These are phyloP conservation scores for Coemansia sp. DNA, from an alignment of 192 early-diverging fungal species.

Conservation along the genomic window DNA sequence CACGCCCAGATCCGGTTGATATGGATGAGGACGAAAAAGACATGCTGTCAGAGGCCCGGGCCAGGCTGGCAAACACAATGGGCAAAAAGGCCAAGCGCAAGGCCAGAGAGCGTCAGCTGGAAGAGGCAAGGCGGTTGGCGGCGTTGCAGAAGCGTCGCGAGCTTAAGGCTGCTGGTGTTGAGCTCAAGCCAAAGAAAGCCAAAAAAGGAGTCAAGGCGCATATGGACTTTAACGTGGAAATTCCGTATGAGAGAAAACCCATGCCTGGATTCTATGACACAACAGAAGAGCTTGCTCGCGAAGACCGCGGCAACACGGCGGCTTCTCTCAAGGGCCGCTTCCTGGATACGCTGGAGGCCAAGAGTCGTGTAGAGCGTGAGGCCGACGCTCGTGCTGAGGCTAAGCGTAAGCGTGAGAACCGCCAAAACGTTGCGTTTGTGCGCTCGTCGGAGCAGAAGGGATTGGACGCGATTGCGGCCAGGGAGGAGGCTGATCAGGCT, in stretches of 20 bases:
- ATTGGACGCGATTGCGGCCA: constrained; percentile 36
- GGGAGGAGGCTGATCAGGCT: constrained; percentile 70
- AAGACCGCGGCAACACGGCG: constrained; percentile 43
- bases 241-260: constrained; percentile 89
- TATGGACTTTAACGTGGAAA: constrained; percentile 96
- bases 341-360: constrained; percentile 82
- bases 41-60: constrained; percentile 98
- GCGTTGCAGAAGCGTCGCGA: constrained; percentile 92
- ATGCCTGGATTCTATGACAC: constrained; percentile 93
- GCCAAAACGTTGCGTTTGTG: constrained; percentile 56
- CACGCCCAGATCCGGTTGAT: constrained; percentile 96
- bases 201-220: constrained; percentile 58
- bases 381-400: constrained; percentile 81
- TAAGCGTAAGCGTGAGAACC: constrained; percentile 64
- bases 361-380: constrained; percentile 79
- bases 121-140: constrained; percentile 90
- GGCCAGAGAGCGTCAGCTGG: constrained; percentile 95
- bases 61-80: constrained; percentile 98
- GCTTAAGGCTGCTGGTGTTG: constrained; percentile 97
- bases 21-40: constrained; percentile 99
- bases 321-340: constrained; percentile 70
- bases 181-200: constrained; percentile 68
- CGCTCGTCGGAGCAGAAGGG: constrained; percentile 28
- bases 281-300: constrained; percentile 75
- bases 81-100: constrained; percentile 99